Evolutionary conservation across 2,329 filamentous ascomycete genomes (phyloP).

Genomic region (Leptographium radiaticola): DNA sequence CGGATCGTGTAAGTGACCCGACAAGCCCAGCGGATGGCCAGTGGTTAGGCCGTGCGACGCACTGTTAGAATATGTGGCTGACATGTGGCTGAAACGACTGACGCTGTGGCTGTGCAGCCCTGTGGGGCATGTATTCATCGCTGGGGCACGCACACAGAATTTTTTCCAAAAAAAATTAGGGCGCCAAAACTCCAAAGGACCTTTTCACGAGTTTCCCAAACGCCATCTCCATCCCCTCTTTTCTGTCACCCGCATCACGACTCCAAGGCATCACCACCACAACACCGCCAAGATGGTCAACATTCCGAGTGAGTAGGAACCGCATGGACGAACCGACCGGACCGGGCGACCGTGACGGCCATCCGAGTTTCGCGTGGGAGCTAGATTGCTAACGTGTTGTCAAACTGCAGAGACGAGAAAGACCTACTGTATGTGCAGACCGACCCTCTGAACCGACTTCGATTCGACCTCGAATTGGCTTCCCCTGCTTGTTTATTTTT

Average conservation of each 20-base stretch:
- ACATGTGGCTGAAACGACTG: neutral
- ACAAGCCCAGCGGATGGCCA: neutral
- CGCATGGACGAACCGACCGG: neutral
- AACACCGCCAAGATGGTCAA: slow-evolving; percentile 47
- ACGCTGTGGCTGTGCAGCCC: neutral
- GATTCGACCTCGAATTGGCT: neutral
- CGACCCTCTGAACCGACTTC: neutral
- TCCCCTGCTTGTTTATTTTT: neutral
- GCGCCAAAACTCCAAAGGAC: neutral
- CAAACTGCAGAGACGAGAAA: slow-evolving; percentile 12
- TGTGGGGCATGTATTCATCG: neutral
- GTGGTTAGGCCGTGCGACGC: neutral
- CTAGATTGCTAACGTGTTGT: slow-evolving; percentile 7
- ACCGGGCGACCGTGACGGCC: neutral
- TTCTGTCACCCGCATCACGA: neutral
- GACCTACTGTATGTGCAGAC: slow-evolving; percentile 11
- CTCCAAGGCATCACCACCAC: slow-evolving; percentile 5
- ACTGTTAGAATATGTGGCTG: neutral
- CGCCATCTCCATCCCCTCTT: neutral
- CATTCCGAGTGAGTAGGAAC: slow-evolving; percentile 45
- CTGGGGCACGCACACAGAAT: slow-evolving; percentile 2
- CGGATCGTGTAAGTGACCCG: too few relatives aligned
- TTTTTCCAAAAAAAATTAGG: slow-evolving; percentile 2
- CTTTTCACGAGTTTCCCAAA: neutral
- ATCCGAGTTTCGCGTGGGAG: neutral